phyloP scores from a whole-genome alignment of 2,329 filamentous ascomycete genomes.

The Seiridium cupressi region DNA sequence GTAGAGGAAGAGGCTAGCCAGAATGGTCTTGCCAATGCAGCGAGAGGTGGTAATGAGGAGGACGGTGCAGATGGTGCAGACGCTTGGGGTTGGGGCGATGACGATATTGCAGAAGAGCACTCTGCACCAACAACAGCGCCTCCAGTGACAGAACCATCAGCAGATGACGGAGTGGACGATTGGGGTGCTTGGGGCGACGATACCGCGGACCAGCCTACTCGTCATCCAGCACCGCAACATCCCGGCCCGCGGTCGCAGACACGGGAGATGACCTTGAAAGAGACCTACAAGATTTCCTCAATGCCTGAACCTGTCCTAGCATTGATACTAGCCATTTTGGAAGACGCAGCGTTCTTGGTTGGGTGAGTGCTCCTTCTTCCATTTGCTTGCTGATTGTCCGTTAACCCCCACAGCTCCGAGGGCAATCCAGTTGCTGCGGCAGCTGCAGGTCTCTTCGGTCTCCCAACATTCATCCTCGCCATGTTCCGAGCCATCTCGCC shows the following conservation, averaged over 20 bases:
- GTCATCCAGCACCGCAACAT: neutral
- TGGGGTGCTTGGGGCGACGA: conserved; percentile 73
- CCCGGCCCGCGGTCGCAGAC: conserved; percentile 26
- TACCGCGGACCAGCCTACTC: neutral
- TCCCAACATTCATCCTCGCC: conserved; percentile 73
- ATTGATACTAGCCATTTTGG: conserved; percentile 58
- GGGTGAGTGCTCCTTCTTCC: conserved; percentile 32
- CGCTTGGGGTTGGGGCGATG: conserved; percentile 83
- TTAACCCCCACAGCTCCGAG: conserved; percentile 31
- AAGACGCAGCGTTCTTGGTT: conserved; percentile 60
- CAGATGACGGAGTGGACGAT: conserved; percentile 57
- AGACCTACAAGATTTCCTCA: conserved; percentile 85
- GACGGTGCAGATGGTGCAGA: conserved; percentile 46
- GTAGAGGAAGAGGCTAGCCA: conserved; percentile 23
- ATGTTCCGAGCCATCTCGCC: conserved; percentile 77
- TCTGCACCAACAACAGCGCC: conserved; percentile 16
- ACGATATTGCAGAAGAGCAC: conserved; percentile 48
- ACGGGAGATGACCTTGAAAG: conserved; percentile 73
- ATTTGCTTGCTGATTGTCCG: neutral
- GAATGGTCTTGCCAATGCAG: conserved; percentile 35
- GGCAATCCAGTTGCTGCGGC: conserved; percentile 63
- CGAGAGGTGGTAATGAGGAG: conserved; percentile 31
- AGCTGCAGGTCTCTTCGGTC: conserved; percentile 65
- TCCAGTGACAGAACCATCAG: conserved; percentile 13
- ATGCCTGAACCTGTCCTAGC: conserved; percentile 77